Base-by-base conservation (phyloP, 257 asterid species). In the Nicotiana noctiflora region DNA sequence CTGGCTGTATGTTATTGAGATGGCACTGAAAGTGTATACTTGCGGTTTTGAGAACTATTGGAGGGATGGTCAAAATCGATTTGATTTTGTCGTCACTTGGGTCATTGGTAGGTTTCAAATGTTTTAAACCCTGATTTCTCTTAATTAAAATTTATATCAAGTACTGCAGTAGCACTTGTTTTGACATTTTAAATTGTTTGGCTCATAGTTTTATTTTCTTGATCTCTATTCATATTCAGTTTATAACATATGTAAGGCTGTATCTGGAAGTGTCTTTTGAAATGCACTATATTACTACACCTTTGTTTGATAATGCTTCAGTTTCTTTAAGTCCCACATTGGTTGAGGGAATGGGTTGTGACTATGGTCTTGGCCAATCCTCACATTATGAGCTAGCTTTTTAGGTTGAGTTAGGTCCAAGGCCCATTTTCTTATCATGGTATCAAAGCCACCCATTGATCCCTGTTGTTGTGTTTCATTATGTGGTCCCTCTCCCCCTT, bases 11-110 rank as follows among this genome's bases (percentile, higher is more conserved):
- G 99, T 96, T 79, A 75, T 94, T 63, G 99, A 96, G 90, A 90
- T 94, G 95, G 89, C 91, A 72, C 80, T 96, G 72, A 96, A 96
- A 89, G 90, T 96, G 75, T 96, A 94, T 83, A 78, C 98, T 37
- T 90, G 76, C 76, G 99, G 98, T 78, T 94, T 94, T 56, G 90
- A 85, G 86, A 96, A 96, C 86, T 96, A 96, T 75, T 96, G 98
- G 99, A 91, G 97, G 86, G 99, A 94, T 82, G 96, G 98, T n/a
- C 97, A 91, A 86, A 96, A 96, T 88, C 97, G 93, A 76, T 94
- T 96, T 52, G 99, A 96, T 90, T 96, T 94, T 81, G 52, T 96
- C 81, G 55, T 96, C 91, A 96, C 99, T 63, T 94, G 91, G 97
- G 98, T 96, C 72, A 96, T 96, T 83, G 98, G 99, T 93, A 83